Conservation (phyloP, 306 rosid genomes). For the Herpetospermum pedunculosum region DNA sequence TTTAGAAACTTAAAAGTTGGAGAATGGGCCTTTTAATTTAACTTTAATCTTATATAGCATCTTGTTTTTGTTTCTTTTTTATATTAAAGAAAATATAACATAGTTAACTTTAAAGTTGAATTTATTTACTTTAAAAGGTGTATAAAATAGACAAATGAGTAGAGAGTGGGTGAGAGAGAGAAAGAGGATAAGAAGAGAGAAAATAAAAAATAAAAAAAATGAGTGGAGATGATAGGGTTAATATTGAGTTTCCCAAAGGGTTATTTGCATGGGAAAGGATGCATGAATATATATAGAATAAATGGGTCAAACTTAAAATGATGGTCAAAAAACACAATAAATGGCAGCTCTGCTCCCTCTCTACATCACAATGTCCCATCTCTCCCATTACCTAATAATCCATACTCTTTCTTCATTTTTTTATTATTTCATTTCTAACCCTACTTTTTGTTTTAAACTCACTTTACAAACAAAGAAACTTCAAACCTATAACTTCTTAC, state of each 20-base stretch:
- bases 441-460: neutral
- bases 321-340: neutral
- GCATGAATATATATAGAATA: constrained; percentile 1
- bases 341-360: neutral
- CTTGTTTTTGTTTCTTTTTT: no score
- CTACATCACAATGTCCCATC: neutral
- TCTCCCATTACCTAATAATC: neutral
- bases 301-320: neutral
- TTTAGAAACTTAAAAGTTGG: no score
- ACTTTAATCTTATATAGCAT: no score
- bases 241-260: neutral
- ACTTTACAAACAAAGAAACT: neutral
- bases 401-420: neutral
- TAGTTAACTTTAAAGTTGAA: no score
- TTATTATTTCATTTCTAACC: neutral
- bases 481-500: neutral
- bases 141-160: neutral
- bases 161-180: neutral
- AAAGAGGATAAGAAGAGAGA: neutral
- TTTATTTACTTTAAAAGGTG: neutral
- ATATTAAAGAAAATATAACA: no score
- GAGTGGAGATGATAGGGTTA: neutral
- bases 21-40: no score
- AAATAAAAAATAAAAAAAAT: neutral
- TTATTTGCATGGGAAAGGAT: neutral